These are phyloP conservation scores for Filosporella fistucella DNA, from an alignment of 495 filamentous ascomycete genomes.

Conservation along the genomic window DNA sequence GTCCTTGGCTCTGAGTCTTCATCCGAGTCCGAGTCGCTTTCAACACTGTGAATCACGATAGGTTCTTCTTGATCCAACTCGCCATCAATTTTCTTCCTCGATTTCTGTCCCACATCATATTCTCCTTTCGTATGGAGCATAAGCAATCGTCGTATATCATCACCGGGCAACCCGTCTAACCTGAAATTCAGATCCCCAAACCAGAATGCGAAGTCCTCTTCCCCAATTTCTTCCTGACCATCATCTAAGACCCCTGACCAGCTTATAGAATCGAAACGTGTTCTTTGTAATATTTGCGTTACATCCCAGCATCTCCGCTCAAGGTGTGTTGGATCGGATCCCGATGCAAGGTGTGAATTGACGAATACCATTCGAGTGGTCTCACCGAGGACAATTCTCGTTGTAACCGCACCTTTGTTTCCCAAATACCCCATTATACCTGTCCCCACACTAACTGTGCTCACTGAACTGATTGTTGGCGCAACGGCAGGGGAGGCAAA, in stretches of 20 bases:
- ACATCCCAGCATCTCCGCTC: slow-evolving; percentile 85
- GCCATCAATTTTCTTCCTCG: slow-evolving; percentile 27
- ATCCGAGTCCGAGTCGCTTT: slow-evolving; percentile 31
- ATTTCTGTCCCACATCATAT: slow-evolving; percentile 46
- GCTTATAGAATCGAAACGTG: slow-evolving; percentile 68
- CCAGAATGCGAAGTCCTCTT: slow-evolving; percentile 93
- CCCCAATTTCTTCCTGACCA: slow-evolving; percentile 66
- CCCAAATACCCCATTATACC: slow-evolving; percentile 89
- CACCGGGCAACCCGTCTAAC: slow-evolving; percentile 80
- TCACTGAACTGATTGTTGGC: slow-evolving; percentile 68
- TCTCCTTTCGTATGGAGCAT: slow-evolving; percentile 76
- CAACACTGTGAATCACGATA: slow-evolving; percentile 24
- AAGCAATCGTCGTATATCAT: slow-evolving; percentile 83
- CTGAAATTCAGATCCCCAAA: slow-evolving; percentile 97
- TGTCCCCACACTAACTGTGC: slow-evolving; percentile 75
- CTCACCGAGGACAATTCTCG: slow-evolving; percentile 82
- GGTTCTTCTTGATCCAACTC: slow-evolving; percentile 27
- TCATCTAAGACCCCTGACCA: slow-evolving; percentile 50
- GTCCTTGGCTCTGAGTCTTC: slow-evolving; percentile 12
- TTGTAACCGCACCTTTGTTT: slow-evolving; percentile 88
- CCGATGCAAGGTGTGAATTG: slow-evolving; percentile 86
- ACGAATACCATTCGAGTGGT: slow-evolving; percentile 84
- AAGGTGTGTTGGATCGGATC: slow-evolving; percentile 67
- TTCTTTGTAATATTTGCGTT: slow-evolving; percentile 65
- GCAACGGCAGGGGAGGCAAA: slow-evolving; percentile 75